Conservation (phyloP, 108 stramenopile genomes). For the Conticribra weissflogii region DNA sequence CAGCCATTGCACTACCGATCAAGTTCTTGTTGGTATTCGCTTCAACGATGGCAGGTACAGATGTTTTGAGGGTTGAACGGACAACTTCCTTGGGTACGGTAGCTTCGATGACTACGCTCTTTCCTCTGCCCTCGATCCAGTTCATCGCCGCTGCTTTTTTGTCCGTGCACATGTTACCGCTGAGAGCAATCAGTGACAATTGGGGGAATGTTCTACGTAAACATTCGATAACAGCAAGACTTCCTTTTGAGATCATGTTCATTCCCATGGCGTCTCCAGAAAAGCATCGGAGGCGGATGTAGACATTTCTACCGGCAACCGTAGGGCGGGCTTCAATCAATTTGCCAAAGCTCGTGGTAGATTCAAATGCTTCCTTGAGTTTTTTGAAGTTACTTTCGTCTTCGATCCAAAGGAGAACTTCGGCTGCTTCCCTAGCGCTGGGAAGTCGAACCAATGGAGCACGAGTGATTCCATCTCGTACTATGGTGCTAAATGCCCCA, state of each 20-base stretch:
- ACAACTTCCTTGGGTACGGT: slow-evolving; percentile 88
- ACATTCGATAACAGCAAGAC: slow-evolving; percentile 86
- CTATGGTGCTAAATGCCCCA: slow-evolving; percentile 74
- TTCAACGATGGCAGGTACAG: slow-evolving; percentile 89
- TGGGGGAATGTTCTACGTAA: slow-evolving; percentile 75
- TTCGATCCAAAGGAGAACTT: slow-evolving; percentile 88
- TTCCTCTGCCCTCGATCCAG: slow-evolving; percentile 98
- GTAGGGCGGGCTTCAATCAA: slow-evolving; percentile 78
- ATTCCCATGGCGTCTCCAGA: slow-evolving; percentile 99
- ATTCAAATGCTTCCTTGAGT: slow-evolving; percentile 93
- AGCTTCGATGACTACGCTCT: slow-evolving; percentile 95
- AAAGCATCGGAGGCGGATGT: slow-evolving; percentile 93
- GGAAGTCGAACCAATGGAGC: slow-evolving; percentile 93
- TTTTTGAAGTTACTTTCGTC: slow-evolving; percentile 77
- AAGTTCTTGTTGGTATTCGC: slow-evolving; percentile 96
- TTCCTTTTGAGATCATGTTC: slow-evolving; percentile 99
- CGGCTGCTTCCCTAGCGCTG: slow-evolving; percentile 88
- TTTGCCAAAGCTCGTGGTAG: slow-evolving; percentile 96
- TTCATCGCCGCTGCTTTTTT: slow-evolving; percentile 98
- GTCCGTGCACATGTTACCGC: slow-evolving; percentile 99
- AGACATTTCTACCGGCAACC: slow-evolving; percentile 95
- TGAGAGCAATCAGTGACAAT: slow-evolving; percentile 86
- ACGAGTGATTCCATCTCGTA: slow-evolving; percentile 97
- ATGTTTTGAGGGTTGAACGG: slow-evolving; percentile 90
- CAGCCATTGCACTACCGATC: slow-evolving; percentile 98